Evolutionary conservation across 2,329 filamentous ascomycete genomes (phyloP), one percentile per base, ranked within the genome.

Genomic region (Botryotinia globosa): DNA sequence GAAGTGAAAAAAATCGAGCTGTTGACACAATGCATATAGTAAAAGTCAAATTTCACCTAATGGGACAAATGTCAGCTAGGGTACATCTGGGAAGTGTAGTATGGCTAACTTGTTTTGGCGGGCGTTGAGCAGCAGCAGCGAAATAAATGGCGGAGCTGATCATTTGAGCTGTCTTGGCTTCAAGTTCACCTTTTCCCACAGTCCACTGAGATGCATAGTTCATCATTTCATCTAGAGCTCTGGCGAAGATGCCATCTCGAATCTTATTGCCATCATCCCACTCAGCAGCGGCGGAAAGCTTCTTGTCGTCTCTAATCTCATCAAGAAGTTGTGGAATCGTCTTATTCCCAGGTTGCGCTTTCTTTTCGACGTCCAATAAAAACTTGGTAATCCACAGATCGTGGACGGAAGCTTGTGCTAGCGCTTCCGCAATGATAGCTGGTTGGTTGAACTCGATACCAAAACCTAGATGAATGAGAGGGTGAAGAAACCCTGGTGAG

Each of bases 401-500:
- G 79, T 97, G 93, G 2, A 94, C 88, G 12, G 91, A 89, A 1
- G 91, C 85, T 82, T 97, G 91, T 0, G 94, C 93, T 29, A 97
- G 87, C 1, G 85, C 94, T 82, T 95, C 89, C 9, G 94, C 93
- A 42, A 97, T 86, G 73, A 97, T 89, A 54, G 92, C 92, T 2
- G 93, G 93, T 79, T 97, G 93, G 16, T 87, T 81, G 83, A 94
- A 97, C 80, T 97, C 94, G 51, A 97, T 80, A 7, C 92, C 94
- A 79, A 94, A 97, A 66, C 94, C 92, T 32, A 97, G 86, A 80
- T 97, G 93, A 75, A 97, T 94, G 25, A 96, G 83, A 2, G 94
- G 93, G 79, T 97, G 93, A 3, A 94, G 77, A 75, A 95, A 87
- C 0, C 92, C 90, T 87, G 76, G 51, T 34, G 32, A 58, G 54